Conservation (phyloP, 176 grass and related monocot species). For the bread wheat (Triticum aestivum) region DNA sequence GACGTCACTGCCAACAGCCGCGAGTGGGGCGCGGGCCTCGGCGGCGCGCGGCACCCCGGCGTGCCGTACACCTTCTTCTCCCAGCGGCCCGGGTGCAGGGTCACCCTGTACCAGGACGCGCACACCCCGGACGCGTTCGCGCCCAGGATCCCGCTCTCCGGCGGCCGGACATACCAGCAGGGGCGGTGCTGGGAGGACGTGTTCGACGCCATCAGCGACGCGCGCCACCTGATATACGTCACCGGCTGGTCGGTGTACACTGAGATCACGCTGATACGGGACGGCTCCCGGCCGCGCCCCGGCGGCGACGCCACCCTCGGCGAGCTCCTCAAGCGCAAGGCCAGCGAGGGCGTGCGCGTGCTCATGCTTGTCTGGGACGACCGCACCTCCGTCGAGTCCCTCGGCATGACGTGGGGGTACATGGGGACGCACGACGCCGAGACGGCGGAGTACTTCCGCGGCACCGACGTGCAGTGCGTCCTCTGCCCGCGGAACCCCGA, state of each 20-base stretch:
- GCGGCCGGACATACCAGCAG: slow-evolving; percentile 49
- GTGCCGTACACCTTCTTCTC: slow-evolving; percentile 92
- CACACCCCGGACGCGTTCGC: slow-evolving; percentile 75
- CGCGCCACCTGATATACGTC: slow-evolving; percentile 75
- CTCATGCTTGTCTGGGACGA: slow-evolving; percentile 96
- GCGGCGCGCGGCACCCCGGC: slow-evolving; percentile 49
- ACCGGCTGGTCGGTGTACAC: slow-evolving; percentile 90
- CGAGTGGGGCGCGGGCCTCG: slow-evolving; percentile 60
- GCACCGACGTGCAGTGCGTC: slow-evolving; percentile 60
- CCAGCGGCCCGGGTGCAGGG: slow-evolving; percentile 79
- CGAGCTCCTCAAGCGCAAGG: slow-evolving; percentile 89
- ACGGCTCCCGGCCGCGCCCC: slow-evolving; percentile 41
- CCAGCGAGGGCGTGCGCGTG: slow-evolving; percentile 71
- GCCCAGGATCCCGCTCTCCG: slow-evolving; percentile 74
- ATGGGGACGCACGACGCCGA: slow-evolving; percentile 86
- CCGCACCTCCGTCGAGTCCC: slow-evolving; percentile 66
- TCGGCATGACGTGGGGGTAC: slow-evolving; percentile 57
- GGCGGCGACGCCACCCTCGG: slow-evolving; percentile 71
- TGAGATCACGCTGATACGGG: slow-evolving; percentile 70
- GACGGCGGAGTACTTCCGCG: slow-evolving; percentile 61
- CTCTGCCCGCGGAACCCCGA: slow-evolving; percentile 91
- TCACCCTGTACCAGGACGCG: slow-evolving; percentile 92
- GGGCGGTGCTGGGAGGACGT: slow-evolving; percentile 88
- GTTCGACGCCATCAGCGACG: slow-evolving; percentile 77
- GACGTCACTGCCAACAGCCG: slow-evolving; percentile 49